Evolutionary conservation across 345 rosid species (phyloP), one percentile per base, ranked within the genome.

Genomic region (Stellera chamaejasme): DNA sequence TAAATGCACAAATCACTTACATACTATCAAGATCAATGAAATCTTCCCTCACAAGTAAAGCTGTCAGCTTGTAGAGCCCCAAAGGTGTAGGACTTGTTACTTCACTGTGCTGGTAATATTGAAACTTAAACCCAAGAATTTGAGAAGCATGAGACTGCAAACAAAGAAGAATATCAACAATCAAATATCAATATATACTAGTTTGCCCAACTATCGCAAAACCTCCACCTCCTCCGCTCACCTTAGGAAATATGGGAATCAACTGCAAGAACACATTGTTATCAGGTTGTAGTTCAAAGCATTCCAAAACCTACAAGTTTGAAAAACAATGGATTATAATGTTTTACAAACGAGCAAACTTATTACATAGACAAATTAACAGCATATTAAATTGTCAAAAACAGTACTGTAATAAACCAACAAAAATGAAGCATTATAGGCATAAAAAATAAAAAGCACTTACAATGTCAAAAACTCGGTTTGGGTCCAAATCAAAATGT

Each of bases 131-230:
- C 56, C 99, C 99, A 54, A 94, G 95, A 72, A 94, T 87, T 69
- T 94, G 97, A n/a, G 99, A 87, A 50, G 97, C 99, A 70, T 85
- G 99, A 56, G 96, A 94, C 99, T 94, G 96, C 76, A 82, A 64
- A 66, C 62, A 44, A 56, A 72, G 43, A 59, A 52, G 11, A 48
- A 15, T 16, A 45, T 59, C 27, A 73, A 71, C 48, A 66, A 64
- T 54, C 39, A 32, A 32, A 32, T 5, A 32, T 32, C 39, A 32
- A 32, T 32, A 32, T 4, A 32, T 32, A 5, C 9, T 32, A 32
- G 39, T 32, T 32, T 8, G 9, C 1, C 39, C 39, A 32, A 8
- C 1, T 32, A 32, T 8, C 9, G 5, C 9, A 32, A 5, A 5
- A 32, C 39, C 39, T 4, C 9, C 39, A 32, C 39, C 39, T 32